These are phyloP conservation scores for Colletotrichum salicis DNA, from an alignment of 2,329 filamentous ascomycete genomes.

Conservation along the genomic window DNA sequence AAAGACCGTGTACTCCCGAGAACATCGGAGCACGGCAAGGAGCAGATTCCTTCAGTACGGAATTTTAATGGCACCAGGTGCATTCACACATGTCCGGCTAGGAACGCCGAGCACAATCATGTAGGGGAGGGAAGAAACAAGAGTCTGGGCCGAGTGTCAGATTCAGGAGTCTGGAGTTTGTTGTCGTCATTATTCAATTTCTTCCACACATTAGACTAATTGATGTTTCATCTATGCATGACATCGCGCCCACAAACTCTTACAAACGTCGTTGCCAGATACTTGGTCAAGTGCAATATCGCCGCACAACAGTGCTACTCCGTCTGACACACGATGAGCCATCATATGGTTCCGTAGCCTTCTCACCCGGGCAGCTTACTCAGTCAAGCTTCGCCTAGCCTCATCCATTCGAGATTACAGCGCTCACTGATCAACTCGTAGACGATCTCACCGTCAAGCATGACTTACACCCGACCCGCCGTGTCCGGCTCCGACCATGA, in stretches of 20 bases:
- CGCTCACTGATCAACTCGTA: too few species aligned
- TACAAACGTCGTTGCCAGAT: not conserved
- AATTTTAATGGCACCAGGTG: slow-evolving; percentile 15
- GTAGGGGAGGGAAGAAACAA: not conserved
- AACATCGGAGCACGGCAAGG: not conserved
- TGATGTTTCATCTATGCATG: not conserved
- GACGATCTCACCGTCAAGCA: not conserved
- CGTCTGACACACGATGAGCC: not conserved
- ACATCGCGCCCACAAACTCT: not conserved
- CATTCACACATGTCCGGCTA: slow-evolving; percentile 9
- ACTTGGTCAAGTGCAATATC: not conserved
- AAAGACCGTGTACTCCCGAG: not conserved
- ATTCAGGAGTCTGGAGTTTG: slow-evolving; percentile 28
- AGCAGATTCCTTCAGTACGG: not conserved
- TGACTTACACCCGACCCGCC: not conserved
- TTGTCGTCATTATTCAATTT: not conserved
- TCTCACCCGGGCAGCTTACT: not conserved
- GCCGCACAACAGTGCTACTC: not conserved
- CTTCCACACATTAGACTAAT: slow-evolving; percentile 27
- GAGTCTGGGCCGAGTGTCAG: slow-evolving; percentile 9
- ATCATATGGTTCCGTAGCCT: too few species aligned
- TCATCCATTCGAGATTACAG: not conserved
- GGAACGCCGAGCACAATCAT: not conserved
- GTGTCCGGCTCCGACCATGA: slow-evolving; percentile 8
- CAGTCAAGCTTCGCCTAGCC: not conserved